phyloP scores from a whole-genome alignment of 345 rosid genomes.

The Bretschneidera sinensis region DNA sequence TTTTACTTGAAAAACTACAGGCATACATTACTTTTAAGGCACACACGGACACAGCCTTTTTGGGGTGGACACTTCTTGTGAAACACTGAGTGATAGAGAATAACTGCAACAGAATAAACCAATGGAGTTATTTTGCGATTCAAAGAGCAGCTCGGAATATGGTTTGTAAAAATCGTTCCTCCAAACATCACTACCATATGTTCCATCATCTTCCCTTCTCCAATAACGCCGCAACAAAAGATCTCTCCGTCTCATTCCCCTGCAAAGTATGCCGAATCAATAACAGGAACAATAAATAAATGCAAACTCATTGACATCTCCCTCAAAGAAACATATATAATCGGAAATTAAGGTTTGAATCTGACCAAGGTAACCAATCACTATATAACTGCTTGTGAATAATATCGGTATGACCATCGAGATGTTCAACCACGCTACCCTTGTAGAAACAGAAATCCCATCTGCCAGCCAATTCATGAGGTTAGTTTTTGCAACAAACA shows the following conservation, averaged over 20 bases:
- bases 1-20: constrained; percentile 25
- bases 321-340: no score
- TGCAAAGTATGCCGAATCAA: constrained; percentile 24
- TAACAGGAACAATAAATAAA: constrained; percentile 17
- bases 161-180: constrained; percentile 11
- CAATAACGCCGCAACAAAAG: constrained; percentile 80
- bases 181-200: constrained; percentile 56
- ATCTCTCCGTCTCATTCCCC: constrained; percentile 90
- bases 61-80: constrained; percentile 86
- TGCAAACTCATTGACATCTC: no score
- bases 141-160: constrained; percentile 7
- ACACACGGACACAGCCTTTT: constrained; percentile 77
- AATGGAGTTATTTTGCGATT: constrained; percentile 21
- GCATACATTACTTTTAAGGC: constrained; percentile 99
- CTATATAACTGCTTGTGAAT: constrained; percentile 78
- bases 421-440: constrained; percentile 89
- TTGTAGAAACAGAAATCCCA: constrained; percentile 96
- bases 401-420: constrained; percentile 92
- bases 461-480: constrained; percentile 40
- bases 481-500: constrained; percentile 11
- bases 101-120: constrained; percentile 47
- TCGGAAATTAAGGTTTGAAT: constrained; percentile 12
- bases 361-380: constrained; percentile 89
- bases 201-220: constrained; percentile 98
- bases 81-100: constrained; percentile 87